Evolutionary conservation across 2,329 filamentous ascomycete genomes (phyloP).

Genomic region (Colletotrichum lupini): DNA sequence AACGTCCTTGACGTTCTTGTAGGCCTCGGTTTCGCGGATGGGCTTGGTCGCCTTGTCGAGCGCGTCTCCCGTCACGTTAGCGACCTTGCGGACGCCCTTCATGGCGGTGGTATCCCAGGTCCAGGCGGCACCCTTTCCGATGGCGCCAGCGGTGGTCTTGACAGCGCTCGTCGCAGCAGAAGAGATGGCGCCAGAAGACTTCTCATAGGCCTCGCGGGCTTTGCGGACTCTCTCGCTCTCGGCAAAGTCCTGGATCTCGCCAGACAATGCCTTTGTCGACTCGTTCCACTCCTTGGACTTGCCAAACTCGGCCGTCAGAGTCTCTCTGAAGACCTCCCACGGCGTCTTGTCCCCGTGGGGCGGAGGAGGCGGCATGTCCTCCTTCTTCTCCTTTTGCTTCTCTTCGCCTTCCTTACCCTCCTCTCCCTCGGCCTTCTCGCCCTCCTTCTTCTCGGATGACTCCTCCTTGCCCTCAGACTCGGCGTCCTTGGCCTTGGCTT

Average conservation of each 20-base stretch:
- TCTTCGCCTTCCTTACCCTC: conserved; percentile 57
- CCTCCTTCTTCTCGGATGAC: conserved; percentile 46
- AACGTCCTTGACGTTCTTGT: conserved; percentile 92
- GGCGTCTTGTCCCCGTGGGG: conserved; percentile 98
- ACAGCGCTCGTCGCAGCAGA: conserved; percentile 82
- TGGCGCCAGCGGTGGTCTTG: conserved; percentile 85
- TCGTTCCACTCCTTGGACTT: conserved; percentile 99
- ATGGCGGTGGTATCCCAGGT: conserved; percentile 97
- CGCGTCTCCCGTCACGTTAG: conserved; percentile 85
- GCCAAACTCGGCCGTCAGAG: conserved; percentile 93
- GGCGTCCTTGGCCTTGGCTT: conserved; percentile 50
- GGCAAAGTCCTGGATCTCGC: conserved; percentile 88
- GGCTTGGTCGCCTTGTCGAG: conserved; percentile 96
- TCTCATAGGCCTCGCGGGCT: conserved; percentile 87
- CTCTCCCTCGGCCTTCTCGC: conserved; percentile 56
- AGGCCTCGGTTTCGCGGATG: conserved; percentile 93
- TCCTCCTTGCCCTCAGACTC: conserved; percentile 43
- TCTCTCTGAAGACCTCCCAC: conserved; percentile 98
- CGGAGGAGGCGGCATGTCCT: conserved; percentile 85
- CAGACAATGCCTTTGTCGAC: conserved; percentile 92
- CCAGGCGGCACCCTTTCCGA: conserved; percentile 93
- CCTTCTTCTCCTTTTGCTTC: conserved; percentile 70
- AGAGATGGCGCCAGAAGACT: conserved; percentile 85
- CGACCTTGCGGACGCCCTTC: conserved; percentile 88
- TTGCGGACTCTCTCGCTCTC: conserved; percentile 92